These are phyloP conservation scores for Trichocladium uniseriatum DNA, from an alignment of 495 filamentous ascomycete species.

Conservation along the genomic window DNA sequence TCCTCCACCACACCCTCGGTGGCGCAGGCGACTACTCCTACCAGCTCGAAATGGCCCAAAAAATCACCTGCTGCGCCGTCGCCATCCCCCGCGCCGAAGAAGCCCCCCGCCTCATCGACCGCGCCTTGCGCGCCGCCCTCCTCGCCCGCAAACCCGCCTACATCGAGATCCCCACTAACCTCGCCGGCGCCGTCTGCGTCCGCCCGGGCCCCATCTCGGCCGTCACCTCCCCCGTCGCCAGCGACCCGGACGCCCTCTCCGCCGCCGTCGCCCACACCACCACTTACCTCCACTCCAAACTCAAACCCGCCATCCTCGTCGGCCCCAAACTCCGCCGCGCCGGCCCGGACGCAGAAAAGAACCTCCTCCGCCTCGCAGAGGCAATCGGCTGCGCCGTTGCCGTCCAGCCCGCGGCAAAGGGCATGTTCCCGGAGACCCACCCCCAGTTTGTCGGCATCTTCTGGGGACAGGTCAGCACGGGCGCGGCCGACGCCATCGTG, in stretches of 20 bases:
- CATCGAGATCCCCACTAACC: conserved; percentile 72
- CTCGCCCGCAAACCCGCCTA: conserved; percentile 65
- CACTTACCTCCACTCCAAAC: conserved; percentile 18
- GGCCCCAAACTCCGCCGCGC: conserved; percentile 16
- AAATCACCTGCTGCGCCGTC: conserved; percentile 56
- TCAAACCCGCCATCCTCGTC: conserved; percentile 19
- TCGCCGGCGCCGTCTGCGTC: conserved; percentile 42
- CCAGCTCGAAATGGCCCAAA: conserved; percentile 49
- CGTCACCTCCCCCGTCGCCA: conserved; percentile 11
- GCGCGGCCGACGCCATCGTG: conserved; percentile 18
- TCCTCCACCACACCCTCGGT: conserved; percentile 86
- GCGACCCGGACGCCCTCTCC: conserved; percentile 13
- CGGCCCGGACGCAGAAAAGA: conserved; percentile 7
- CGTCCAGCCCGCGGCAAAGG: conserved; percentile 22
- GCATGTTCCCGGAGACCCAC: conserved; percentile 21
- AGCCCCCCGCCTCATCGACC: conserved; percentile 63
- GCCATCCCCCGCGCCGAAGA: conserved; percentile 58
- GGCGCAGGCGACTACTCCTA: conserved; percentile 66
- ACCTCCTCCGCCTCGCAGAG: conserved; percentile 16
- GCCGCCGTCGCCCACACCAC: conserved; percentile 13
- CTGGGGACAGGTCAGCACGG: conserved; percentile 20
- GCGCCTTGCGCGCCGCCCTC: conserved; percentile 66
- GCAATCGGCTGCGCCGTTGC: conserved; percentile 20
- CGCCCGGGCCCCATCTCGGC: conserved; percentile 19
- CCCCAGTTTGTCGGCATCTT: conserved; percentile 20